Evolutionary conservation across 169 alveolate species (phyloP), one percentile per base, ranked within the genome.

Genomic region (Cryptosporidium canis): DNA sequence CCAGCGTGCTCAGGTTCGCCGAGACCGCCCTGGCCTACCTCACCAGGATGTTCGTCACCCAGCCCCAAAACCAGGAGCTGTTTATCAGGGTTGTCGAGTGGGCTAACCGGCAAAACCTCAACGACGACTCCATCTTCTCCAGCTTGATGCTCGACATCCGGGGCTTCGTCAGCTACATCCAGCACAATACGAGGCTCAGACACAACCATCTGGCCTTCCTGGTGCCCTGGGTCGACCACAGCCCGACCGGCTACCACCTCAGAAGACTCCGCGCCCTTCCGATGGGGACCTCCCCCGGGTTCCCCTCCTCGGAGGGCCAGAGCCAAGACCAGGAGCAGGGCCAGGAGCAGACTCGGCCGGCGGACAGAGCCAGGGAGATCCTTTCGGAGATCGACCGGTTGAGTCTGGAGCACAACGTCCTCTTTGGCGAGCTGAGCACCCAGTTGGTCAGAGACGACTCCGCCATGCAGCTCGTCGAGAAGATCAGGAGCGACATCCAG

Each of bases 171-270:
- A 4, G 11, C 2, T 77, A 77, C 33, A 24, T 77, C 0, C 27
- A 39, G 3, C 61, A 39, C 6, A 77, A 77, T 16, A 77, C 61
- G 1, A 24, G 8, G 35, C 64, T 77, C 29, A 11, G 24, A 12
- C 6, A 55, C 37, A 29, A 24, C 16, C 44, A 12, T 16, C 45
- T 33, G 21, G 39, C 61, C 45, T 56, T 77, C 39, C 41, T 77
- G 33, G 35, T 55, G 4, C 87, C 87, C 21, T 77, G 87, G 87
- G 87, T 77, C 24, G 72, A 77, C 31, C 72, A 58, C n/a, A 18
- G 12, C 0, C 37, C 53, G 5, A 21, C 87, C 29, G 70, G 70
- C 44, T 77, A 39, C 18, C 37, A 29, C 5, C 61, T 77, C 35
- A 77, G 87, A 44, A 55, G 87, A 44, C 45, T 24, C 2, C 24